Conservation (phyloP, 148 eudicot species). For the Fagopyrum homotropicum region DNA sequence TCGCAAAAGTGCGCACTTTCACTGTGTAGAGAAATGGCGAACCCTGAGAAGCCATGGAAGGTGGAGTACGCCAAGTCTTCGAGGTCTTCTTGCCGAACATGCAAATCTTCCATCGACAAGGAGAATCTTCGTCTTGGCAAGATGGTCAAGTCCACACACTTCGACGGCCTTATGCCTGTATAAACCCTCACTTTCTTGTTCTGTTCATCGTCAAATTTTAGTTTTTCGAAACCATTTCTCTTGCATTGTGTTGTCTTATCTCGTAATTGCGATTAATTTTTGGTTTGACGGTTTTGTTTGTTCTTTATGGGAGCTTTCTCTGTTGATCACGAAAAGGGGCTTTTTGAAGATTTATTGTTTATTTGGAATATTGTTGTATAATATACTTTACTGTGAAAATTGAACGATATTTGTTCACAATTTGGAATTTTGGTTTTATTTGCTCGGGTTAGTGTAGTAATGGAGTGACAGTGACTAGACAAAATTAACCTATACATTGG, state of each 20-base stretch:
- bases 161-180: constrained; percentile 99
- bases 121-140: constrained; percentile 77
- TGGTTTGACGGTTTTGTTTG: not conserved
- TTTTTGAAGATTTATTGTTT: not conserved
- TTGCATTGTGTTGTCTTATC: not conserved
- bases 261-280: not conserved
- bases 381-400: not conserved
- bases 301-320: not conserved
- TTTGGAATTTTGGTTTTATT: not conserved
- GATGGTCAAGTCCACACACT: constrained; percentile 86
- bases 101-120: constrained; percentile 65
- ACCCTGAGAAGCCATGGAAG: constrained; percentile 69
- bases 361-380: not conserved
- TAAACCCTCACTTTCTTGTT: not conserved
- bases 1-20: not conserved
- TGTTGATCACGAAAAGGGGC: not conserved
- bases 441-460: not conserved
- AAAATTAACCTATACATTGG: not conserved
- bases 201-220: not conserved
- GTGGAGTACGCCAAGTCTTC: constrained; percentile 93
- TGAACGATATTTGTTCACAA: not conserved
- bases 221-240: not conserved
- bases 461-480: not conserved
- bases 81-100: constrained; percentile 80
- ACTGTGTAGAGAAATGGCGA: not conserved